phyloP scores from a whole-genome alignment of 2,329 filamentous ascomycete species.

The Colletotrichum chrysophilum region DNA sequence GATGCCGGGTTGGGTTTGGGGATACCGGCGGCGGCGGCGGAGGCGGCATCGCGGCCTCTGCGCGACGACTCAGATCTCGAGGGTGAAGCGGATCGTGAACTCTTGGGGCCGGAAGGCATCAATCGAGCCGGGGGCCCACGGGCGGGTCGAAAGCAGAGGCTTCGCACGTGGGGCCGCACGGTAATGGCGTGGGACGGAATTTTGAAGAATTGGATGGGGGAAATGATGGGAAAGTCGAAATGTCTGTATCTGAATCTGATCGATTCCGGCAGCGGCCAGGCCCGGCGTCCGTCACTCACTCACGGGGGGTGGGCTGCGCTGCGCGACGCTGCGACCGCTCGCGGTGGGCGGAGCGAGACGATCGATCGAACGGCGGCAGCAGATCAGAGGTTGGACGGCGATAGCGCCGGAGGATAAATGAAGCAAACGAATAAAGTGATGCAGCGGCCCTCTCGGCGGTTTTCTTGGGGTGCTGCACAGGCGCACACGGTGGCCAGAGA shows the following conservation, averaged over 20 bases:
- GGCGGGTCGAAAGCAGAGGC: background rate
- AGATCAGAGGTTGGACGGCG: background rate
- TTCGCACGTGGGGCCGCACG: background rate
- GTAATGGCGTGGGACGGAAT: background rate
- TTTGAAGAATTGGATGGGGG: background rate
- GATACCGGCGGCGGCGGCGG: too few species aligned
- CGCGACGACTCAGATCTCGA: constrained; percentile 3
- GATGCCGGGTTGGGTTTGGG: background rate
- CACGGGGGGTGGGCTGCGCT: background rate
- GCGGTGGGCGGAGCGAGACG: background rate
- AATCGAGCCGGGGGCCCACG: constrained; percentile 11
- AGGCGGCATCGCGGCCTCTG: background rate
- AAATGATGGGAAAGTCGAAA: background rate
- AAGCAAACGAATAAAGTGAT: background rate
- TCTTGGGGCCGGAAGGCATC: constrained; percentile 18
- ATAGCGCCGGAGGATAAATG: background rate
- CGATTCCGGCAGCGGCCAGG: background rate
- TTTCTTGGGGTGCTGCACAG: background rate
- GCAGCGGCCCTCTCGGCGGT: background rate
- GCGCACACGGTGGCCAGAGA: background rate
- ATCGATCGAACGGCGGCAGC: background rate
- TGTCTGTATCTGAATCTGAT: background rate
- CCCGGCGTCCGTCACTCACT: background rate
- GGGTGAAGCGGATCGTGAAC: constrained; percentile 13
- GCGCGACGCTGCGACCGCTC: background rate